Percentiles rank a stretch among this genome's conserved stretches.
Conservation (phyloP, 139 green algal genomes). For the Micromonas commoda region DNA sequence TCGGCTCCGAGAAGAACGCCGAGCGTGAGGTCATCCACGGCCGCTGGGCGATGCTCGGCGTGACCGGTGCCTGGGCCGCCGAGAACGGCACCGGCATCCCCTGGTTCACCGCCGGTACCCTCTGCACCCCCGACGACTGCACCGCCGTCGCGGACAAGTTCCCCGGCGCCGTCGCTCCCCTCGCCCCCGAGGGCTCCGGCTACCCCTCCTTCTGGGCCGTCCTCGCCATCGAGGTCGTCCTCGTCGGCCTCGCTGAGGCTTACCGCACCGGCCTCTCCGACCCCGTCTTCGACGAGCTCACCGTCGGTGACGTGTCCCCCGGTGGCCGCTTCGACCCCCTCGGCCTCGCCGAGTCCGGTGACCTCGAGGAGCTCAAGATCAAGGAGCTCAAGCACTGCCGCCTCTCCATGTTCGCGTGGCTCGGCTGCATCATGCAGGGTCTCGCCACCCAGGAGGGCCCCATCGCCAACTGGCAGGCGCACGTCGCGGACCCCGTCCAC, state of each 20-base stretch:
- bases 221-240: conserved; percentile 22
- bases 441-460: conserved; percentile 36
- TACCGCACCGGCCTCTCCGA: conserved; percentile 31
- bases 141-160: conserved; percentile 32
- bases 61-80: conserved; percentile 64
- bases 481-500: conserved; percentile 36
- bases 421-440: conserved; percentile 29
- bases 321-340: conserved; percentile 36
- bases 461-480: conserved; percentile 36
- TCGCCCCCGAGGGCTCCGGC: conserved; percentile 28
- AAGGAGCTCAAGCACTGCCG: conserved; percentile 37
- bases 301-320: conserved; percentile 31
- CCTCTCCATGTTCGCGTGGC: conserved; percentile 33
- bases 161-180: conserved; percentile 28
- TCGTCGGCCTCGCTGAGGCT: conserved; percentile 20
- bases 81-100: conserved; percentile 34
- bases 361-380: conserved; percentile 36
- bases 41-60: conserved; percentile 77
- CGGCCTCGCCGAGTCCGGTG: conserved; percentile 23
- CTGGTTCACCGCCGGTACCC: conserved; percentile 29
- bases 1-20: conserved; percentile 33
- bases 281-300: conserved; percentile 24
- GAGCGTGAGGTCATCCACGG: conserved; percentile 82
- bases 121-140: conserved; percentile 34
- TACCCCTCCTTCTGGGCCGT: conserved; percentile 34